Conservation (phyloP, 495 filamentous ascomycete species). For the Aspergillus steynii region DNA sequence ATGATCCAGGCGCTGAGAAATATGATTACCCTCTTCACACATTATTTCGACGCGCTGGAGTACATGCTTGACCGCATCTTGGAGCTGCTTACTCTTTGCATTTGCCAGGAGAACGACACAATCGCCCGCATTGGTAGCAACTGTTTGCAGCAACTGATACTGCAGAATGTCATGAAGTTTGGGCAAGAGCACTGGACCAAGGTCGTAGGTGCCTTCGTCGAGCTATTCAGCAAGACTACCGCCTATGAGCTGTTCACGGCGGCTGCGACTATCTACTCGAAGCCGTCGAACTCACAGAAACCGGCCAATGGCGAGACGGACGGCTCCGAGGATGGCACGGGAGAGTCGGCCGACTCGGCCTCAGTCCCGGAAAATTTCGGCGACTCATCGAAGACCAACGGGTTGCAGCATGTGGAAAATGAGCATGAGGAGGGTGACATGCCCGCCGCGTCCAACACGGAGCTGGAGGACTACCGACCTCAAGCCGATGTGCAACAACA, state of each 20-base stretch:
- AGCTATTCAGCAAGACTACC: conserved; percentile 91
- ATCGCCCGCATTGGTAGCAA: conserved; percentile 98
- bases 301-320: conserved; percentile 34
- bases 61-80: conserved; percentile 97
- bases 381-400: conserved; percentile 65
- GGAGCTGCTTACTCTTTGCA: conserved; percentile 89
- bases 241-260: conserved; percentile 93
- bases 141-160: conserved; percentile 91
- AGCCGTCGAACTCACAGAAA: conserved; percentile 30
- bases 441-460: conserved; percentile 39
- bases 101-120: conserved; percentile 98
- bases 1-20: conserved; percentile 99
- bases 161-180: conserved; percentile 95
- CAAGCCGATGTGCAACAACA: conserved; percentile 68
- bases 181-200: conserved; percentile 83
- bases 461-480: conserved; percentile 88
- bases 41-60: conserved; percentile 93
- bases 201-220: conserved; percentile 92
- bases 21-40: conserved; percentile 97
- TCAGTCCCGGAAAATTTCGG: conserved; percentile 31
- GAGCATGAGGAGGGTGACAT: conserved; percentile 45
- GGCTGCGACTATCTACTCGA: conserved; percentile 56
- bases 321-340: conserved; percentile 27
- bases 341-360: conserved; percentile 19
- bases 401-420: conserved; percentile 40